Evolutionary conservation across 768 basidiomycete species (phyloP).

Genomic region (Suillus luteus): DNA sequence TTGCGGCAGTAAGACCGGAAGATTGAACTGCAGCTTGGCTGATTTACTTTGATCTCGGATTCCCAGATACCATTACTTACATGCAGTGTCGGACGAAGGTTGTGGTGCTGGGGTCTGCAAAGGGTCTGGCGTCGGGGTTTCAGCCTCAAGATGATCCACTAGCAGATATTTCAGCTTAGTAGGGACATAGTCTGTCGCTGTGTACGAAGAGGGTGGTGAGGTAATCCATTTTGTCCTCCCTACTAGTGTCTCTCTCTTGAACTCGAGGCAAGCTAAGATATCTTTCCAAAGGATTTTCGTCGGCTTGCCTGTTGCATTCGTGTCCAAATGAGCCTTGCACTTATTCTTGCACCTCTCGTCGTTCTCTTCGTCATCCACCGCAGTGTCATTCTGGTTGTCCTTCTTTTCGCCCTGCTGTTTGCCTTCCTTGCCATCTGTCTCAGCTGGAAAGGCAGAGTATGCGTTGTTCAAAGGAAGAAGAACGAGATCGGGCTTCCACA

Average conservation of each 20-base stretch:
- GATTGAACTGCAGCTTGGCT: not conserved
- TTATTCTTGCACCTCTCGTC: no score
- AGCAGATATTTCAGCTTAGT: not conserved
- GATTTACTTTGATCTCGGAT: not conserved
- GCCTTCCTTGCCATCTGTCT: not conserved
- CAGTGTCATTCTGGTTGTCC: no score
- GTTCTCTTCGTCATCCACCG: no score
- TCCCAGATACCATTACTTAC: not conserved
- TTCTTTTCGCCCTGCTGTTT: not conserved
- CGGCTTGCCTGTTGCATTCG: not conserved
- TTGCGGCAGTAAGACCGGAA: no score
- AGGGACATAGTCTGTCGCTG: not conserved
- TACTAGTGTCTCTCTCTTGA: not conserved
- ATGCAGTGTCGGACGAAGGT: not conserved
- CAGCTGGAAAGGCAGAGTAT: not conserved
- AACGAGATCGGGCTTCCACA: conserved; percentile 7
- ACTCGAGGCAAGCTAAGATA: not conserved
- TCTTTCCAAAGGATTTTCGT: not conserved
- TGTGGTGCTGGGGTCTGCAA: not conserved
- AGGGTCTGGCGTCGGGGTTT: not conserved
- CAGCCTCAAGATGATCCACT: not conserved
- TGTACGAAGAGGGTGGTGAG: not conserved
- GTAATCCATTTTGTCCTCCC: not conserved
- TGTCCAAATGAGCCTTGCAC: not conserved
- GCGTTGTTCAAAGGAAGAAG: not conserved